Conservation (phyloP, 345 rosid genomes). For the Citrus maxima region DNA sequence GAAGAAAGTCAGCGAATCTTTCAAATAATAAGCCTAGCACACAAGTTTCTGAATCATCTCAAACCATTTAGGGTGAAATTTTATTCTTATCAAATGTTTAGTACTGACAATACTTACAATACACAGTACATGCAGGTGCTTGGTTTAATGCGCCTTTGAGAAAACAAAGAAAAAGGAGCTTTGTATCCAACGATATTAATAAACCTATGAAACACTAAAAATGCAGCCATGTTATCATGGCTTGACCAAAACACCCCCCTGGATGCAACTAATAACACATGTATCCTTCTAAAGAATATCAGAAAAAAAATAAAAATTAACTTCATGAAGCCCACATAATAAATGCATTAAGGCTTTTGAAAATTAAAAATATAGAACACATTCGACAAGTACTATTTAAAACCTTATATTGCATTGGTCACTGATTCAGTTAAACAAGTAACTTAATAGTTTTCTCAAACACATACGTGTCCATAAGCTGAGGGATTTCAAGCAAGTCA, state of each 20-base stretch:
- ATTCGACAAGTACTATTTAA: not conserved
- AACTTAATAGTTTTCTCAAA: conserved; percentile 8
- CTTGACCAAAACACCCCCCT: not conserved
- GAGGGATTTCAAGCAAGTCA: conserved; percentile 99
- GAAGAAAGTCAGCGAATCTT: conserved; percentile 10
- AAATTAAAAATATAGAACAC: not conserved
- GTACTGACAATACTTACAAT: not conserved
- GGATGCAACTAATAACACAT: not conserved
- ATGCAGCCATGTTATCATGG: not conserved
- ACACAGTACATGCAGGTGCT: not conserved
- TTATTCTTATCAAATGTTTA: not conserved
- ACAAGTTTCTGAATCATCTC: not conserved
- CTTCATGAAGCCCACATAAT: not conserved
- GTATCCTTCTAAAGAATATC: not conserved
- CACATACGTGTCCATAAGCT: conserved; percentile 99
- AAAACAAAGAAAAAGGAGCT: not conserved
- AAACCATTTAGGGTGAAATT: not conserved
- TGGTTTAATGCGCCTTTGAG: not conserved
- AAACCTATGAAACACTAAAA: not conserved
- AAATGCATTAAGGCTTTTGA: not conserved
- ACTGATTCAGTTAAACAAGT: conserved; percentile 6
- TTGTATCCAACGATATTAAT: not conserved
- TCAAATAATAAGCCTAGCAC: not conserved
- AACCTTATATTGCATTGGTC: not conserved
- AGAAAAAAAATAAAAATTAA: not conserved